Evolutionary conservation across 2,329 filamentous ascomycete species (phyloP).

Genomic region (Penicillium nordicum): DNA sequence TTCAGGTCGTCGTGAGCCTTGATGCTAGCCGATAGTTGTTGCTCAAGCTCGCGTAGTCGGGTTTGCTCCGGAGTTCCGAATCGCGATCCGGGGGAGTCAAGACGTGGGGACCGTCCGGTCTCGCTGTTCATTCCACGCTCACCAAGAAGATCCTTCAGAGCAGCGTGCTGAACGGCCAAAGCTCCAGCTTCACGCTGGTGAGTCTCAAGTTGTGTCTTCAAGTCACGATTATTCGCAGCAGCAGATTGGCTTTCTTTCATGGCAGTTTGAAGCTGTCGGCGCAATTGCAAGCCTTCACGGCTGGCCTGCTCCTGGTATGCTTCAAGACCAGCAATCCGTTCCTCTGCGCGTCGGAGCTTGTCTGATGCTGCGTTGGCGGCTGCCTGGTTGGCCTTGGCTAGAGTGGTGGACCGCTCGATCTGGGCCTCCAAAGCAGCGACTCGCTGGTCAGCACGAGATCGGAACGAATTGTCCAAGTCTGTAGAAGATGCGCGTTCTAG

Average conservation of each 20-base stretch:
- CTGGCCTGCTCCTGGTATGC: constrained; percentile 97
- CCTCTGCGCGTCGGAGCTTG: constrained; percentile 86
- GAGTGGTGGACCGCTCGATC: constrained; percentile 68
- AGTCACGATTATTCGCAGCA: constrained; percentile 73
- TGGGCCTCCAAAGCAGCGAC: constrained; percentile 74
- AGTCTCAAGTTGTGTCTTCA: constrained; percentile 76
- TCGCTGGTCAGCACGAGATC: constrained; percentile 51
- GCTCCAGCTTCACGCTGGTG: constrained; percentile 95
- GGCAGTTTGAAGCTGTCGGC: constrained; percentile 81
- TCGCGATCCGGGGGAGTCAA: constrained; percentile 70
- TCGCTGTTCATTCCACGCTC: constrained; percentile 83
- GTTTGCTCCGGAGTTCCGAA: constrained; percentile 75
- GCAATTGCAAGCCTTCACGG: constrained; percentile 82
- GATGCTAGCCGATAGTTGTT: constrained; percentile 73
- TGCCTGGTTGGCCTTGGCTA: constrained; percentile 84
- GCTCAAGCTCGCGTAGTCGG: constrained; percentile 79
- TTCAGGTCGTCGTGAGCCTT: constrained; percentile 85
- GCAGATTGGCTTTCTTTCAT: constrained; percentile 80
- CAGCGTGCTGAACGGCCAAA: constrained; percentile 84
- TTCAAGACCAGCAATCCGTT: constrained; percentile 92
- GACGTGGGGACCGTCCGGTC: constrained; percentile 63
- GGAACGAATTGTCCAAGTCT: constrained; percentile 36
- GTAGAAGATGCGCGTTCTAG: constrained; percentile 66
- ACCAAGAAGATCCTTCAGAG: constrained; percentile 84
- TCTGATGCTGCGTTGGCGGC: constrained; percentile 85